Evolutionary conservation across 2,329 filamentous ascomycete species (phyloP).

Genomic region (Cytospora leucostoma): DNA sequence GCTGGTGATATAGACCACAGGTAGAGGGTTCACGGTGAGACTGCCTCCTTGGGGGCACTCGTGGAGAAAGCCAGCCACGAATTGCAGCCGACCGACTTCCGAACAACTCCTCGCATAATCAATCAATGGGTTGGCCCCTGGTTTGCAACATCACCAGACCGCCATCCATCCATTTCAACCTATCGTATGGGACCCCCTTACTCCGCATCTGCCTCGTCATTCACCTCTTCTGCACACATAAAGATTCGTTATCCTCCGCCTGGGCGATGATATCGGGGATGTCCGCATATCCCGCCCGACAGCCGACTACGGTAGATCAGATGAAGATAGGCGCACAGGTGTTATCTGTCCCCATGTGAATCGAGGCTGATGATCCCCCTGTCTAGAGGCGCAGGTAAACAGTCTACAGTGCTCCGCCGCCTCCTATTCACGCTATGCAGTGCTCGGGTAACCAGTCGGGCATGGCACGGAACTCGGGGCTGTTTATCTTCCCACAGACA

Average conservation of each 20-base stretch:
- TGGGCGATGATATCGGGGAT: constrained; percentile 26
- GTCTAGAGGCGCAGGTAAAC: constrained; percentile 16
- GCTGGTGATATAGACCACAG: constrained; percentile 7
- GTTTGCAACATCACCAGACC: neutral
- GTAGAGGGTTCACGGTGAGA: constrained; percentile 2
- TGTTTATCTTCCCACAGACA: constrained; percentile 1
- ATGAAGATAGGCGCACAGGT: constrained; percentile 10
- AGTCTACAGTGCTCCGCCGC: constrained; percentile 25
- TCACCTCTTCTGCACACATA: neutral
- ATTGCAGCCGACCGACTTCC: constrained; percentile 6
- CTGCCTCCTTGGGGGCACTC: neutral
- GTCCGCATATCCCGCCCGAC: constrained; percentile 27
- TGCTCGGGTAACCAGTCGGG: constrained; percentile 12
- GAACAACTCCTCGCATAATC: neutral
- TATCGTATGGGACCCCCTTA: neutral
- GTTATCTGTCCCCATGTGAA: constrained; percentile 20
- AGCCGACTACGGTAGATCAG: constrained; percentile 21
- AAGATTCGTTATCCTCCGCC: constrained; percentile 8
- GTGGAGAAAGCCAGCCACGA: constrained; percentile 1
- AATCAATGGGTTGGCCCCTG: neutral
- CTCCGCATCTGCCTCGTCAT: neutral
- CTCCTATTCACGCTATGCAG: constrained; percentile 4
- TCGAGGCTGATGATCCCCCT: constrained; percentile 8
- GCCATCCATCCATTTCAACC: neutral
- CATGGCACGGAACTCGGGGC: constrained; percentile 14